Evolutionary conservation across 371 early-diverging fungal species (phyloP).

Genomic region (Umbelopsis sp.): DNA sequence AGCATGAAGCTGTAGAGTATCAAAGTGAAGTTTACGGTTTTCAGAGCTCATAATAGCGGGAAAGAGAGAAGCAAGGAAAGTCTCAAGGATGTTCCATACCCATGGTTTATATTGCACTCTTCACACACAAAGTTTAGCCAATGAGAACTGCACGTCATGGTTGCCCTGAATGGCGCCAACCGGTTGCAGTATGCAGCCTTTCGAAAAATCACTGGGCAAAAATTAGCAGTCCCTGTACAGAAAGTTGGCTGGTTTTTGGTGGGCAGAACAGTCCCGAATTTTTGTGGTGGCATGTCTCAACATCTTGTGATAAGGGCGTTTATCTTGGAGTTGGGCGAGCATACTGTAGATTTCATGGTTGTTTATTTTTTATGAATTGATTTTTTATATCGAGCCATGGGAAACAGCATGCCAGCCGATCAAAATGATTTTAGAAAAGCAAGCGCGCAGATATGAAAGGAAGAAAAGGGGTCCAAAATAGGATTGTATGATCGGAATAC

Average conservation of each 20-base stretch:
- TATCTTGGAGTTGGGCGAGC: too few relatives aligned
- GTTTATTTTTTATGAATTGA: not conserved
- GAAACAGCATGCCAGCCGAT: not conserved
- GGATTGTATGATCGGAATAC: not conserved
- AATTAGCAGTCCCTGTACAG: too few relatives aligned
- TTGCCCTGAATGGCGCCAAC: not conserved
- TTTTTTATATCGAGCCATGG: not conserved
- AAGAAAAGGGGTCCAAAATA: conserved; percentile 6
- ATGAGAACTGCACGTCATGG: not conserved
- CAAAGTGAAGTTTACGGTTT: conserved; percentile 60
- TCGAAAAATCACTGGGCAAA: too few relatives aligned
- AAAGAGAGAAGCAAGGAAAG: not conserved
- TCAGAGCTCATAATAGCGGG: conserved; percentile 17
- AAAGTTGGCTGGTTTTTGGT: too few relatives aligned
- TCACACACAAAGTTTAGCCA: not conserved
- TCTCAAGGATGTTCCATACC: not conserved
- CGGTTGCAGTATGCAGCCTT: too few relatives aligned
- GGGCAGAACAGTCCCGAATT: too few relatives aligned
- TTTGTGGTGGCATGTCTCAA: too few relatives aligned
- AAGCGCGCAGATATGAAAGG: not conserved
- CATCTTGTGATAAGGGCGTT: too few relatives aligned
- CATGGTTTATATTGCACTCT: not conserved
- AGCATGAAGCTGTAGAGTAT: conserved; percentile 92
- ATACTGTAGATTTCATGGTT: not conserved
- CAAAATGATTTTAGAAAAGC: not conserved